A percentile compares a stretch with the other conserved stretches of the same genome.
Evolutionary conservation across 257 asterid species (phyloP).

Genomic region (Ajuga chamaepitys): DNA sequence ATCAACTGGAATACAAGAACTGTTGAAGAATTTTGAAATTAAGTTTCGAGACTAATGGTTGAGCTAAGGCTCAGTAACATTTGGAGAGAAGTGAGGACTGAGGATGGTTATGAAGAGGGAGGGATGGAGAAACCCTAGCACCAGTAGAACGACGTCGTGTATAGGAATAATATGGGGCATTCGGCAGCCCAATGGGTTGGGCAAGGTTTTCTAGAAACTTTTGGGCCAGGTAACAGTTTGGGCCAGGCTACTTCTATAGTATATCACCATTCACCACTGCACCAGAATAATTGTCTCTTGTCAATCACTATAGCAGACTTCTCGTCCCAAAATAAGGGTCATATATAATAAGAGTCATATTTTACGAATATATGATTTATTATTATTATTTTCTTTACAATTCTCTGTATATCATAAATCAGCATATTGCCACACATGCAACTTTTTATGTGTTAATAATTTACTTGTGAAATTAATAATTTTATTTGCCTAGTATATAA

Average conservation of each 20-base stretch:
- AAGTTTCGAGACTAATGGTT: neutral
- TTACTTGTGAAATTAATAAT: no score
- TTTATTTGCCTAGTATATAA: no score
- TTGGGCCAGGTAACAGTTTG: neutral
- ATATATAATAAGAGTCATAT: no score
- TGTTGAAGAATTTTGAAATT: neutral
- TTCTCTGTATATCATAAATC: no score
- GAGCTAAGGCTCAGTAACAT: neutral
- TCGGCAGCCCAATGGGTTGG: neutral
- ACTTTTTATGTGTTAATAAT: no score
- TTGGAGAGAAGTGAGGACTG: neutral
- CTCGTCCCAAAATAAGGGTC: no score
- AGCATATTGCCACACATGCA: no score
- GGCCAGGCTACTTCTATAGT: neutral
- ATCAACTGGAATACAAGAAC: neutral
- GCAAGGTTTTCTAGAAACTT: neutral
- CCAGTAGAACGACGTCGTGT: neutral
- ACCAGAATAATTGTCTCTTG: no score
- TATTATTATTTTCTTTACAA: no score
- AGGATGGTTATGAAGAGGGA: conserved; percentile 7
- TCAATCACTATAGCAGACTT: no score
- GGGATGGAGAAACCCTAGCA: conserved; percentile 21
- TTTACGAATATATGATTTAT: no score
- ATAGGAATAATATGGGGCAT: neutral
- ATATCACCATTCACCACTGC: no score